A percentile compares a stretch with the other conserved stretches of the same genome.
Evolutionary conservation across 768 basidiomycete species (phyloP).

Genomic region (Rhodosporidiobolus sp.): DNA sequence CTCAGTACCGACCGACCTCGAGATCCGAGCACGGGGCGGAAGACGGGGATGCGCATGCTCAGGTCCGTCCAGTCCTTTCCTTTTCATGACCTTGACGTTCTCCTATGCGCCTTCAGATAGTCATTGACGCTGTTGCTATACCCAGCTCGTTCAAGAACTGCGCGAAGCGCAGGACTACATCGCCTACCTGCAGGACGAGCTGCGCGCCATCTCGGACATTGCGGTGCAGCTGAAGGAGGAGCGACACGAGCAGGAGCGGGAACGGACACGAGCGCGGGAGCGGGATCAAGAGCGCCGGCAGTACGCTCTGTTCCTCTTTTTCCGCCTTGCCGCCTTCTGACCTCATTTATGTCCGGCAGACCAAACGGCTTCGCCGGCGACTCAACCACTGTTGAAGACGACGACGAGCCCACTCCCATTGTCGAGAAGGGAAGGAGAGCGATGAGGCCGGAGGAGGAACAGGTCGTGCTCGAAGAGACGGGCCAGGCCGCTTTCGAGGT

Average conservation of each 20-base stretch:
- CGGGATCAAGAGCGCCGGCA: not conserved
- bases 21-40: rapidly evolving
- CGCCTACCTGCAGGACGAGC: slow-evolving; percentile 18
- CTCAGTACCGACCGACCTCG: not conserved
- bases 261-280: not conserved
- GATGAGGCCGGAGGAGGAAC: not conserved
- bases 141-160: slow-evolving; percentile 16
- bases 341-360: too few species aligned
- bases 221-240: not conserved
- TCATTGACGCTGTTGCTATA: too few species aligned
- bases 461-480: not conserved
- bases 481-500: not conserved
- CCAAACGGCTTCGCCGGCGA: too few species aligned
- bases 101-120: too few species aligned
- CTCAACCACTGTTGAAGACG: not conserved
- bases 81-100: too few species aligned
- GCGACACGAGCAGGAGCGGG: not conserved
- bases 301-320: too few species aligned
- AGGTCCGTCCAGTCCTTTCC: not conserved
- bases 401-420: too few species aligned
- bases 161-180: slow-evolving; percentile 22
- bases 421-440: too few species aligned
- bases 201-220: slow-evolving; percentile 4
- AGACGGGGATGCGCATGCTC: not conserved
- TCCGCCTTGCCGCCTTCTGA: too few species aligned